Conservation (phyloP, 2,329 filamentous ascomycete species). For the Aspergillus bombycis region DNA sequence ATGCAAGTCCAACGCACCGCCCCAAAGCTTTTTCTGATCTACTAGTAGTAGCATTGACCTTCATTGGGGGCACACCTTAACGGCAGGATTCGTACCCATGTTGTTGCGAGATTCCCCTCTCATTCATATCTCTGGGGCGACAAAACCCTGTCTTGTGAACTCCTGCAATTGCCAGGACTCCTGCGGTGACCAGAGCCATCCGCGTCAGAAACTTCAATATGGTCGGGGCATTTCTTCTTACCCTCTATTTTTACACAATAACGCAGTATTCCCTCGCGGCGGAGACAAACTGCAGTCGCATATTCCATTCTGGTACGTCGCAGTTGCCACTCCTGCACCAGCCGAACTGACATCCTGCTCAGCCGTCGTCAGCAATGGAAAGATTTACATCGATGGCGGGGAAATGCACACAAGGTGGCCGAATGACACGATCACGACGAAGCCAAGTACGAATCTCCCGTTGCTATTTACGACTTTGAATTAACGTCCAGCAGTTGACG, state of each 20-base stretch:
- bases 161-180: background rate
- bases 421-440: constrained; percentile 3
- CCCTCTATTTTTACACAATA: background rate
- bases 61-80: background rate
- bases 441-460: constrained; percentile 1
- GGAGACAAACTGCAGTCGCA: constrained; percentile 2
- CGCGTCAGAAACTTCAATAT: background rate
- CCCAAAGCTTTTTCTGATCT: background rate
- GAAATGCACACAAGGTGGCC: constrained; percentile 1
- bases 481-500: constrained; percentile 1
- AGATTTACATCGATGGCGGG: constrained; percentile 13
- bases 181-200: background rate
- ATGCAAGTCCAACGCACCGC: too few relatives aligned
- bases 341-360: background rate
- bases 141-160: background rate
- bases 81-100: background rate
- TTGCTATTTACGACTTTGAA: background rate
- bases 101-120: background rate
- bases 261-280: background rate
- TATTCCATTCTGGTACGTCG: constrained; percentile 2
- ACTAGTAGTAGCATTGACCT: background rate
- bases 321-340: background rate
- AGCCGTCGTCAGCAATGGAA: constrained; percentile 12
- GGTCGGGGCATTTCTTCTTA: background rate
- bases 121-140: background rate